Evolutionary conservation across 169 alveolate species (phyloP), one percentile per base, ranked within the genome.

Genomic region (Plasmodium ovale): DNA sequence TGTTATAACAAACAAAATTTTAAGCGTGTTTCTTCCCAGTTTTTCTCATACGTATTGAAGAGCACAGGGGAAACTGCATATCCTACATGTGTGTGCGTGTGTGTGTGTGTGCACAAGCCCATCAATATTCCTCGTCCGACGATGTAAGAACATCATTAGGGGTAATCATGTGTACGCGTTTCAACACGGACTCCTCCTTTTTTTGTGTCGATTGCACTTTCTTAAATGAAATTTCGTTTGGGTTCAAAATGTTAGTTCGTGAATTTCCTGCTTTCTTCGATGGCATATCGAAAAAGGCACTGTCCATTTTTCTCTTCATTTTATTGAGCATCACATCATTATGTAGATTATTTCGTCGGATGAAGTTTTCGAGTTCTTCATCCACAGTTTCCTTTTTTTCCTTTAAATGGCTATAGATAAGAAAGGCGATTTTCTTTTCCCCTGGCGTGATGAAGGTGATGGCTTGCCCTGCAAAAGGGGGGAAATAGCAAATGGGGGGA

Each of bases 371-470:
- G 39, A 82, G 49, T 69, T 51, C 84, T 21, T 82, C 64, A 53
- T 82, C 84, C 2, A 82, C 42, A 29, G 19, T 53, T 82, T 44
- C 72, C 27, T 82, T 82, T 67, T 49, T 53, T n/a, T 64, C 53
- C 21, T 82, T 82, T 39, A 82, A 65, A 47, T 82, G 68, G 23
- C 19, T 47, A 44, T 82, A 82, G 53, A 82, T 82, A 19, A 82
- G 90, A 47, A 51, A 82, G 7, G 90, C 90, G 25, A 65, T 82
- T 82, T 70, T 82, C 65, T 82, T 82, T 82, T 82, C 90, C 9
- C 84, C 64, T 16, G 90, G 73, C 2, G 42, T 21, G 16, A 82
- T 82, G 44, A 82, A 82, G 14, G 90, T 82, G 23, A 82, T 67
- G 19, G 90, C 90, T 19, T 82, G 62, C 14, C 90, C 90, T 82